These are phyloP conservation scores for Pigoraptor vietnamica DNA, from an alignment of 78 protist species.

Conservation along the genomic window DNA sequence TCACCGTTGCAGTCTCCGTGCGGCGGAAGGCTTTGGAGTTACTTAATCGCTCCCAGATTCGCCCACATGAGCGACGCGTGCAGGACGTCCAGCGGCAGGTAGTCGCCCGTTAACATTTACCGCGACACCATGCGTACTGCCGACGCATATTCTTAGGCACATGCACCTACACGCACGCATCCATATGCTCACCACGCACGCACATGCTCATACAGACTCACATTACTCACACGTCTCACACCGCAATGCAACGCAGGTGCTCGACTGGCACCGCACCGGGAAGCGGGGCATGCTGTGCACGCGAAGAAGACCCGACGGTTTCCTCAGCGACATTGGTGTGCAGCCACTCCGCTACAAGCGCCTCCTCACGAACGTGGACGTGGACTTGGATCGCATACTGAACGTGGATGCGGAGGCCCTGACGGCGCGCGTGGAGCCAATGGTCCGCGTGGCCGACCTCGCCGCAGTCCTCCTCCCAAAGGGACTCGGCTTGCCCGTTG, in stretches of 20 bases:
- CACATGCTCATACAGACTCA: not conserved
- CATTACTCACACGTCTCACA: not conserved
- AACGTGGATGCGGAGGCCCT: not conserved
- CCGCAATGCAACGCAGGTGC: not conserved
- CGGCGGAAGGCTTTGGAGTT: not conserved
- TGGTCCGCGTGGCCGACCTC: constrained; percentile 8
- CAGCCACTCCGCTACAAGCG: not conserved
- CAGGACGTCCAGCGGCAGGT: not conserved
- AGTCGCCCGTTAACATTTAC: no score
- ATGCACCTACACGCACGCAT: no score
- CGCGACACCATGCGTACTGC: not conserved
- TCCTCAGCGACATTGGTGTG: not conserved
- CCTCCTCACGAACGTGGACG: not conserved
- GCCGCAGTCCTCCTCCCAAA: not conserved
- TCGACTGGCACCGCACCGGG: not conserved
- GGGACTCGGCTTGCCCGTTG: constrained; percentile 16
- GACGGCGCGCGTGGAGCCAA: constrained; percentile 22
- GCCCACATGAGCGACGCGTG: not conserved
- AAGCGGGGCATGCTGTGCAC: not conserved
- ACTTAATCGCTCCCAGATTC: not conserved
- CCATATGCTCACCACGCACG: not conserved
- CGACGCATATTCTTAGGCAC: no score
- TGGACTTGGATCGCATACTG: constrained; percentile 7
- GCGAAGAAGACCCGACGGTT: not conserved
- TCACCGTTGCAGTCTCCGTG: not conserved